Base-by-base conservation (phyloP, 352 stramenopile species). In the Pythium dissimile region DNA sequence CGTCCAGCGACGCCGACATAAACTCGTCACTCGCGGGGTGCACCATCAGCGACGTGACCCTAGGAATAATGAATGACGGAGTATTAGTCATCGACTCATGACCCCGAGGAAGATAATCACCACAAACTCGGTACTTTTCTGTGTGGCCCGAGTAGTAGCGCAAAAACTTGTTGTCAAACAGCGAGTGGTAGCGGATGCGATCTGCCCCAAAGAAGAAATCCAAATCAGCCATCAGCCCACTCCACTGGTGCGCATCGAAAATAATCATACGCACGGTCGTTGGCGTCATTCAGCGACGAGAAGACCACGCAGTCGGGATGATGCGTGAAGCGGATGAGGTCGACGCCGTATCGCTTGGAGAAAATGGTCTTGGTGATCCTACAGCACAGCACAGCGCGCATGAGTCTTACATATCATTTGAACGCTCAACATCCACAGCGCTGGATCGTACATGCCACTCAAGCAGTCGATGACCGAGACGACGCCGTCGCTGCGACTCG, bases 121-220 rank as follows among this genome's bases (percentile, higher is more conserved):
- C 16, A 56, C 10, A 9, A 11, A 28, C 55, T n/a, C n/a, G n/a
- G 15, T 73, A 91, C 83, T 66, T 85, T 13, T 81, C 74, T 0
- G 73, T 88, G 59, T 95, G 85, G 5, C 85, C 83, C 27, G 73
- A 81, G 68, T 89, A 93, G 62, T 92, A 93, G n/a, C 85, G 83
- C 20, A 95, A 73, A 53, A 93, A 95, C 39, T 91, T 86, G 67
- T 95, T 95, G 73, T 95, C 85, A 31, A 89, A 95, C 53, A 92
- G 76, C 49, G 85, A 95, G 54, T 95, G 85, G 66, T 95, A 95
- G 11, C 85, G 81, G 50, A 95, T 88, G 46, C 83, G 74, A 45
- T 90, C 84, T 94, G 44, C 13, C 5, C 5, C 2, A 23, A 10
- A 7, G 59, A 5, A 21, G 20, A 30, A 60, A 16, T 27, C 18